phyloP scores from a whole-genome alignment of 805 yeast genomes.

The Yarrowia yakushimensis region DNA sequence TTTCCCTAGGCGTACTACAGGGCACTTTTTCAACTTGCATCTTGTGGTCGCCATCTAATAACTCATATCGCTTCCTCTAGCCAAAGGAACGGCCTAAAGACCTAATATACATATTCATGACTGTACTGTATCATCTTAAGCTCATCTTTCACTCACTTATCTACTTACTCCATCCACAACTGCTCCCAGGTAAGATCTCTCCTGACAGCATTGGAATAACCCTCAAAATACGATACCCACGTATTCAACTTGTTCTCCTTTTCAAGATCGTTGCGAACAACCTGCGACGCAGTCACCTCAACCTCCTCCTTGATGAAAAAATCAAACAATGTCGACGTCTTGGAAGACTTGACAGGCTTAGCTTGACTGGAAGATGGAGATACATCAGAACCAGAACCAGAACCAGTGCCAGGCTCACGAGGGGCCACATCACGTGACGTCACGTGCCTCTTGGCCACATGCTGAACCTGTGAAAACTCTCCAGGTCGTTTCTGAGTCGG shows the following conservation, averaged over 20 bases:
- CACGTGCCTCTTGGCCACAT: not conserved
- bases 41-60: too few species aligned
- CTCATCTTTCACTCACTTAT: not conserved
- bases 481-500: constrained; percentile 2
- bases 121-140: not conserved
- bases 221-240: constrained; percentile 92
- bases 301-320: not conserved
- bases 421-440: not conserved
- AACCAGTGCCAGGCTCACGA: too few species aligned
- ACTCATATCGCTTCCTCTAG: too few species aligned
- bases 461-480: not conserved
- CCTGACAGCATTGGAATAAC: constrained; percentile 86
- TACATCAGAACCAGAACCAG: too few species aligned
- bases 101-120: too few species aligned
- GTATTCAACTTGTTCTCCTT: constrained; percentile 33
- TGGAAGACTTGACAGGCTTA: not conserved
- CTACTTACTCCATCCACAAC: constrained; percentile 45
- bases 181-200: constrained; percentile 76
- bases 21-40: too few species aligned
- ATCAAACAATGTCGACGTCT: not conserved
- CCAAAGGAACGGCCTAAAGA: too few species aligned
- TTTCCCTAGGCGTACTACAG: too few species aligned
- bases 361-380: not conserved
- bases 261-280: not conserved
- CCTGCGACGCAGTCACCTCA: not conserved